Conservation (phyloP, 2,329 filamentous ascomycete genomes). For the Phoma sp. region DNA sequence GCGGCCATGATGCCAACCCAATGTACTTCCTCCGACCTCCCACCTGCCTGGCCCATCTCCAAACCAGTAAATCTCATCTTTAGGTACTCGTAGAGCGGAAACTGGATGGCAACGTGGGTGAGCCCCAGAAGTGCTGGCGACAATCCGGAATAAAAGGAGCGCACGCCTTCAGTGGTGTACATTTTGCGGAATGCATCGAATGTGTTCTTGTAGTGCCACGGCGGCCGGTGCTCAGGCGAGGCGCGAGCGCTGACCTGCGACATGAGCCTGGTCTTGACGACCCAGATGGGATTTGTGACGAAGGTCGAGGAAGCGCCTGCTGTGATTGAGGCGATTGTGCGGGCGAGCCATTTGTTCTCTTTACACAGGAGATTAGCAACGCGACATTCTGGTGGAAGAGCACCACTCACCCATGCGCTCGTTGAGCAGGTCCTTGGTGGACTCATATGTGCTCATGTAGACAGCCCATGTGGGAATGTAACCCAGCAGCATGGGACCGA, state of each 20-base stretch:
- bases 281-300: slow-evolving; percentile 97
- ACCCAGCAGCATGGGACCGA: slow-evolving; percentile 92
- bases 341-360: slow-evolving; percentile 77
- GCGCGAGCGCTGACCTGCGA: slow-evolving; percentile 75
- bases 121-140: slow-evolving; percentile 90
- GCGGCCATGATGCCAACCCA: slow-evolving; percentile 85
- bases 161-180: slow-evolving; percentile 87
- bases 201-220: slow-evolving; percentile 91
- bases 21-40: slow-evolving; percentile 66
- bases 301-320: slow-evolving; percentile 93
- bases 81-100: slow-evolving; percentile 92
- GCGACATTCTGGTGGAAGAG: neutral
- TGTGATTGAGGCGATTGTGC: slow-evolving; percentile 86
- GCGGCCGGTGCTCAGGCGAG: slow-evolving; percentile 64
- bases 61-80: slow-evolving; percentile 89
- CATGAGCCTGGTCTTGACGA: slow-evolving; percentile 98
- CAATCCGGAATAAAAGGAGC: slow-evolving; percentile 93
- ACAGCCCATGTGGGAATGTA: slow-evolving; percentile 98
- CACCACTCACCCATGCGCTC: slow-evolving; percentile 60
- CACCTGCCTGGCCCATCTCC: slow-evolving; percentile 76
- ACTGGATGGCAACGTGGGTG: slow-evolving; percentile 95
- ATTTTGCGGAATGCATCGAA: slow-evolving; percentile 93
- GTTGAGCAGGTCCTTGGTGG: slow-evolving; percentile 76
- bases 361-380: slow-evolving; percentile 17
- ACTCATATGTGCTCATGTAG: slow-evolving; percentile 96